phyloP scores from a whole-genome alignment of 768 basidiomycete genomes.

The Fomitopsis serialis region DNA sequence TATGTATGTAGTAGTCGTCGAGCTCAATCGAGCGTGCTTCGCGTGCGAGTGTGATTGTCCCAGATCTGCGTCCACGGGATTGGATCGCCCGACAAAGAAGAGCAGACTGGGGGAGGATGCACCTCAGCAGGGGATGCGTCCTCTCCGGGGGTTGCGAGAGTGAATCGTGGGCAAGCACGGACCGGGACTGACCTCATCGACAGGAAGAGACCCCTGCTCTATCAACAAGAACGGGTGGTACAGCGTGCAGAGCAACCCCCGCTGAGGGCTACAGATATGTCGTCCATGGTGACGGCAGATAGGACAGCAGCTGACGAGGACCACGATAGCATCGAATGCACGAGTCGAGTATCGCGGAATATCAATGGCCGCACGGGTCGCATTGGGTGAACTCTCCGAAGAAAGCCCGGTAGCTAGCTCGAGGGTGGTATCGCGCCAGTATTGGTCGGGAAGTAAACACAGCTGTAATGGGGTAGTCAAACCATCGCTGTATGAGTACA shows the following conservation, averaged over 20 bases:
- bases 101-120: no score
- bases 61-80: no score
- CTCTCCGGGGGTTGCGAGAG: no score
- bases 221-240: slow-evolving; percentile 84
- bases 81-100: no score
- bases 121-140: no score
- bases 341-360: slow-evolving; percentile 73
- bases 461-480: not conserved
- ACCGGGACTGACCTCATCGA: no score
- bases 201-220: slow-evolving; percentile 82
- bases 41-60: no score
- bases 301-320: not conserved
- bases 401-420: slow-evolving; percentile 6
- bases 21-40: no score
- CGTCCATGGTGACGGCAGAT: not conserved
- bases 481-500: not conserved
- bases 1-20: no score
- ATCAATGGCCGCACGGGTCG: slow-evolving; percentile 78
- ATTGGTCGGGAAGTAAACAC: not conserved
- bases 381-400: slow-evolving; percentile 56
- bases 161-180: no score
- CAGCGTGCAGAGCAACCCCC: slow-evolving; percentile 74
- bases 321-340: slow-evolving; percentile 78
- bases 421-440: no score
- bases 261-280: slow-evolving; percentile 76